Conservation (phyloP, 2,329 filamentous ascomycete species). For the Neonectria ditissima region DNA sequence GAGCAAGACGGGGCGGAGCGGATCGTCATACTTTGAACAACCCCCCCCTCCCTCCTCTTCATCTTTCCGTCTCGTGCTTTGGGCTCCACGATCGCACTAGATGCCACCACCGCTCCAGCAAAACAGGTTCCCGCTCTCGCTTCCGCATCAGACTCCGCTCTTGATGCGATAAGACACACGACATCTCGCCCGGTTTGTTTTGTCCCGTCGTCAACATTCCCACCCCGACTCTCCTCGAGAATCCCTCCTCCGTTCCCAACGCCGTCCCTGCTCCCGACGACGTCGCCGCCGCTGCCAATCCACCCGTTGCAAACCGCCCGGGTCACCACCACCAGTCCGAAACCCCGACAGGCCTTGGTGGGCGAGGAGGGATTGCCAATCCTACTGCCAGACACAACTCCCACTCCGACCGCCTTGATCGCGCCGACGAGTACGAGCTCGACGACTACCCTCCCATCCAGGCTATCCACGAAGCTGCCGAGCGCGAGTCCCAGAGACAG, state of each 20-base stretch:
- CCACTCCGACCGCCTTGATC: slow-evolving; percentile 10
- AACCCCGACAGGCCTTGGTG: slow-evolving; percentile 41
- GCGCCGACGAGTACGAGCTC: slow-evolving; percentile 54
- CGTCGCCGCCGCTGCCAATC: slow-evolving; percentile 22
- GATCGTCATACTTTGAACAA: slow-evolving; percentile 18
- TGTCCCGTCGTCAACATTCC: slow-evolving; percentile 51
- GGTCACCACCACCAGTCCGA: slow-evolving; percentile 37
- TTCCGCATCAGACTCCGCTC: slow-evolving; percentile 20
- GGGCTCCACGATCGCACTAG: slow-evolving; percentile 4
- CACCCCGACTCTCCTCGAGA: slow-evolving; percentile 40
- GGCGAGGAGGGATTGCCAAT: slow-evolving; percentile 53
- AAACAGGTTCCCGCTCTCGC: slow-evolving; percentile 15
- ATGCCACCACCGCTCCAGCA: slow-evolving; percentile 7
- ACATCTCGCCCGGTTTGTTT: slow-evolving; percentile 20
- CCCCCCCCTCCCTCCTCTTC: slow-evolving; percentile 9
- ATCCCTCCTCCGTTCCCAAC: slow-evolving; percentile 53
- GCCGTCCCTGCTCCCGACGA: slow-evolving; percentile 39
- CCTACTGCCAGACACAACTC: slow-evolving; percentile 20
- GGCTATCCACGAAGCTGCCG: slow-evolving; percentile 45
- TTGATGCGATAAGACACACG: slow-evolving; percentile 24
- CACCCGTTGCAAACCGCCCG: slow-evolving; percentile 17
- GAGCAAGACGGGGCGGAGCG: slow-evolving; percentile 13
- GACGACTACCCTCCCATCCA: slow-evolving; percentile 52
- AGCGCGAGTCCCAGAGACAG: slow-evolving; percentile 50
- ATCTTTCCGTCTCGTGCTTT: neutral